Evolutionary conservation across 495 filamentous ascomycete genomes (phyloP).

Genomic region (Neurospora intermedia): DNA sequence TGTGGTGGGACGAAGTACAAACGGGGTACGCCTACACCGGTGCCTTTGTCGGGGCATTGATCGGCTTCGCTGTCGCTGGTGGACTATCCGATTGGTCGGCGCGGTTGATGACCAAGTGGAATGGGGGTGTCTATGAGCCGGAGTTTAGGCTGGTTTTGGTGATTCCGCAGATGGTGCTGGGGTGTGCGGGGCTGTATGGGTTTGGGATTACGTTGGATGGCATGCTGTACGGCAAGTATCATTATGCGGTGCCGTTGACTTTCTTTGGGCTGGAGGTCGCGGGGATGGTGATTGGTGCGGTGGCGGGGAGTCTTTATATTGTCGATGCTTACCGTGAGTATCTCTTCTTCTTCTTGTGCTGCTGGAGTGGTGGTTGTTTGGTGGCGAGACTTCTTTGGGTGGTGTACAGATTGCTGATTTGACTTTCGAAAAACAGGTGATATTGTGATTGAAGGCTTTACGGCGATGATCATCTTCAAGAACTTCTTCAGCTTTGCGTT

Average conservation of each 20-base stretch:
- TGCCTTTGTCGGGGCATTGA: constrained; percentile 71
- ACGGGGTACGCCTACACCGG: constrained; percentile 85
- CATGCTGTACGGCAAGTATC: constrained; percentile 44
- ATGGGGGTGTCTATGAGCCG: constrained; percentile 78
- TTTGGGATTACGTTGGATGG: constrained; percentile 60
- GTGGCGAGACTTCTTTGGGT: too few relatives aligned
- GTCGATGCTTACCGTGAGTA: constrained; percentile 83
- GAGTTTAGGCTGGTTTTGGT: constrained; percentile 81
- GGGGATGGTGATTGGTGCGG: constrained; percentile 86
- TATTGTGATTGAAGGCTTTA: constrained; percentile 84
- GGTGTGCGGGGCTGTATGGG: constrained; percentile 70
- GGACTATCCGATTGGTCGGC: constrained; percentile 63
- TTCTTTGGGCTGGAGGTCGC: constrained; percentile 70
- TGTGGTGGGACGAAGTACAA: constrained; percentile 71
- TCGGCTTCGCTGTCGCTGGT: constrained; percentile 70
- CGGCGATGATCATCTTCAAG: constrained; percentile 79
- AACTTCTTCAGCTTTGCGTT: constrained; percentile 84
- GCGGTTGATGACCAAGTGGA: constrained; percentile 56
- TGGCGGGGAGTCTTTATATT: constrained; percentile 79
- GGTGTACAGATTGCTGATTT: background rate
- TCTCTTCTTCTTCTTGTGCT: too few relatives aligned
- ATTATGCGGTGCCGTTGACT: constrained; percentile 61
- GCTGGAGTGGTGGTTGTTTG: too few relatives aligned
- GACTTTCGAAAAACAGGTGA: constrained; percentile 40
- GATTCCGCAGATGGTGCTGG: constrained; percentile 66